Base-by-base conservation (phyloP, 805 yeast species). In the Zygoascus tannicola region DNA sequence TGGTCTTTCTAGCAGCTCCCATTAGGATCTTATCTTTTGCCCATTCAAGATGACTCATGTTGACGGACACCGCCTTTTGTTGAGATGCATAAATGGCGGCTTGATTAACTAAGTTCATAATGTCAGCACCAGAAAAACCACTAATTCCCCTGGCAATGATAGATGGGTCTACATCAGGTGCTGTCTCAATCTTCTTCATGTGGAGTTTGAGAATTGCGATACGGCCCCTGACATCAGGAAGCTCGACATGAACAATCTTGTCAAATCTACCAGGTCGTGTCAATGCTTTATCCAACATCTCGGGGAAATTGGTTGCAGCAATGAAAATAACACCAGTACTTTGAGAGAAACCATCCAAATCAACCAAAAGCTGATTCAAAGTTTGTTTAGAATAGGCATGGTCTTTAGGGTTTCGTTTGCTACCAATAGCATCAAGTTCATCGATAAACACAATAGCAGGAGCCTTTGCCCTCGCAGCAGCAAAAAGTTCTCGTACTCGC, bases 221-320 rank as follows among this genome's bases (percentile, higher is more conserved):
- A 60, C 99, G 81, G 38, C 99, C 99, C 58, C 98, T 78, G 28
- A 94, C 97, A 66, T 92, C 99, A 4, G 99, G 99, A 54, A 92
- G 74, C 50, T 87, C 96, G 34, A 92, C 98, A 55, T 83, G 78
- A 21, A 92, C 97, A 56, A 85, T 81, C 68, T 92, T 92, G 66
- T 94, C 98, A 60, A 92, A 92, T 64, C 98, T 78, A 30, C 98
- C 98, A 8, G 99, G 99, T 68, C 99, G 80, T 1, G 97, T 90
- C 57, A 92, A 73, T 1, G 99, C 99, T 64, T 90, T 87, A 66
- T 92, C 99, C 47, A 92, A 74, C 43, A 94, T 78, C 63, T 92
- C 97, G 5, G 98, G 97, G 75, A 90, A 92, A 69, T 92, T 92
- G 3, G 99, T 92, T 10, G 98, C 98, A 55, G 97, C 98, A 58